Evolutionary conservation across 257 asterid genomes (phyloP), one percentile per base, ranked within the genome.

Genomic region (Ligustrum vulgare): DNA sequence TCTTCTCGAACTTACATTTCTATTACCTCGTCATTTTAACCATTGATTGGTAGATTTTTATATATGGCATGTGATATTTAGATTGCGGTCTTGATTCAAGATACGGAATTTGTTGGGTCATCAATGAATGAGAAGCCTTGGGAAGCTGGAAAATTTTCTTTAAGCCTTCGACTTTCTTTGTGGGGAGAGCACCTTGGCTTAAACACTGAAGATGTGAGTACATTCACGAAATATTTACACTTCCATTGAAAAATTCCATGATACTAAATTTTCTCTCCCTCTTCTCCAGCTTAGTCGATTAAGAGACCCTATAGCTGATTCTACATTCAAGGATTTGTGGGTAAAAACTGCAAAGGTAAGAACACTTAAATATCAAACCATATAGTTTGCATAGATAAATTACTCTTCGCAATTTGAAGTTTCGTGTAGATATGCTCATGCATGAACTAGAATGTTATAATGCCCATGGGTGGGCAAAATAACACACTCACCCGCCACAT

Each of bases 151-250:
- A 88, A 87, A 75, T 94, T 91, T 75, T 65, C 98, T 78, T 83
- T 72, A 72, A 87, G 83, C 60, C 98, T 94, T 71, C 82, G 98
- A 82, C 81, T 89, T 70, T 89, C 92, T 45, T 79, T 94, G 84
- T 94, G 98, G 98, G 87, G 93, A 2, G 98, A 94, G 86, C 98
- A 94, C 80, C 95, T 94, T 43, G 98, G 98, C 77, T 80, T 94
- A 39, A 31, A 31, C 35, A 20, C 87, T 60, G 77, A 83, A 62
- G 95, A 94, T 96, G 98, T 92, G 68, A 80, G 84, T 84, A 12
- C 20, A 31, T 36, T 78, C 69, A 34, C 9, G 31, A 51, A 56
- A 35, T 16, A 39, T 67, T 45, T 60, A 60, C 63, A 35, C 28
- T 34, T 43, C 62, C 78, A 11, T 49, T 13, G 12, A 35, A 28